Evolutionary conservation across 2,329 filamentous ascomycete species (phyloP), one percentile per base, ranked within the genome.

Genomic region (Monosporascus cannonballus): DNA sequence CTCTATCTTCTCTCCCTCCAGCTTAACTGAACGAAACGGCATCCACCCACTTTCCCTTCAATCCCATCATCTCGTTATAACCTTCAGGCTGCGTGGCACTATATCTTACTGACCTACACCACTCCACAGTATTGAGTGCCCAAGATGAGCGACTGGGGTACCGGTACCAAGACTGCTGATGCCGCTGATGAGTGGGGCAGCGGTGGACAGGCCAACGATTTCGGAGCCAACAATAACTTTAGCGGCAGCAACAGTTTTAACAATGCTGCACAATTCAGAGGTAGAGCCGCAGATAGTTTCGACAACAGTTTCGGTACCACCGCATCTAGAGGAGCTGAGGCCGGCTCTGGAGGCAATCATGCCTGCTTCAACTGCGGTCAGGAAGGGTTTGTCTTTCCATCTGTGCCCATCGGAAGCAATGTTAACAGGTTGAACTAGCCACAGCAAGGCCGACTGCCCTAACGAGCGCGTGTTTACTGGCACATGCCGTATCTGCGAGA

Each of bases 401-500:
- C 7, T 8, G 30, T 50, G 36, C 50, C 42, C 22, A 38, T 37
- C 46, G 38, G 50, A 11, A 59, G 54, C 20, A 49, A 55, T 51
- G 53, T 56, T 61, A 55, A 63, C 48, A 38, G 25, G 15, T 20
- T 14, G 37, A 36, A 39, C 15, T 51, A 79, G 83, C 15, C 84
- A 87, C 73, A 81, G 74, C 68, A 86, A 84, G 68, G 69, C 75
- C 1, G 83, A 87, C 7, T 87, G 84, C 61, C 61, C 80, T 18
- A 83, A 85, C 51, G 76, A 78, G 17, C 70, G 69, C 25, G 76
- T 80, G 57, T 67, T 69, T 50, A 61, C 73, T 47, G 81, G 80
- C 4, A 73, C 69, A 18, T 85, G 81, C 66, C 74, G 72, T 47
- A 14, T 66, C 54, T 84, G 81, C 59, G 69, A 73, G 17, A 61